Evolutionary conservation across 1,284 basidiomycete genomes (phyloP).

Genomic region (Ganoderma meredithae): DNA sequence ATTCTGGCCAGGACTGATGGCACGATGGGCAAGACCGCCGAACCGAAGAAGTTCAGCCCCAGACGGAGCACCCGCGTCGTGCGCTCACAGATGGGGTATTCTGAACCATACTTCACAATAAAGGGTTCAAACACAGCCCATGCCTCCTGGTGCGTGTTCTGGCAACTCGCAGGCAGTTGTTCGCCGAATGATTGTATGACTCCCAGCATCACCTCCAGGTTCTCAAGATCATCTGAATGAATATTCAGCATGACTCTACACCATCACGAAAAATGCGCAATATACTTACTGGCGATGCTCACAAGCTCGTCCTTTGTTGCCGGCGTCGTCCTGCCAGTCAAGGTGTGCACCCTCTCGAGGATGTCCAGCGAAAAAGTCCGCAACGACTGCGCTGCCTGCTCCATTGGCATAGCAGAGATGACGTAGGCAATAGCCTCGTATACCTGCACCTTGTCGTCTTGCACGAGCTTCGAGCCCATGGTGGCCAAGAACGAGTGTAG

Average conservation of each 20-base stretch:
- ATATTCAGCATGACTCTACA: slow-evolving; percentile 26
- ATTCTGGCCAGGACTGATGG: slow-evolving; percentile 80
- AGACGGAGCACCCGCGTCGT: slow-evolving; percentile 88
- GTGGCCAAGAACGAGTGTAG: slow-evolving; percentile 89
- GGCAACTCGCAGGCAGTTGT: slow-evolving; percentile 82
- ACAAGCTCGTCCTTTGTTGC: slow-evolving; percentile 71
- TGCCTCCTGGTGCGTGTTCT: slow-evolving; percentile 79
- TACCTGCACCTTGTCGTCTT: slow-evolving; percentile 91
- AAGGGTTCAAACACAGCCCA: slow-evolving; percentile 89
- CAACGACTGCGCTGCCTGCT: slow-evolving; percentile 84
- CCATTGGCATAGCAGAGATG: slow-evolving; percentile 91
- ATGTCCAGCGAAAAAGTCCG: slow-evolving; percentile 86
- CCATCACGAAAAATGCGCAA: not conserved
- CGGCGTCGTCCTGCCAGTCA: slow-evolving; percentile 55
- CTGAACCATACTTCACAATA: slow-evolving; percentile 80
- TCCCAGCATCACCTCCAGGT: slow-evolving; percentile 87
- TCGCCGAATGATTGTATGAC: slow-evolving; percentile 85
- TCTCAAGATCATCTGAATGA: slow-evolving; percentile 80
- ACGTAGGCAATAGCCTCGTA: slow-evolving; percentile 97
- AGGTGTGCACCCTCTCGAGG: slow-evolving; percentile 71
- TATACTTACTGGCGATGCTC: slow-evolving; percentile 34
- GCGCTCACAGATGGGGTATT: slow-evolving; percentile 86
- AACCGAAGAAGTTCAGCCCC: slow-evolving; percentile 85
- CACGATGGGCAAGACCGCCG: slow-evolving; percentile 71
- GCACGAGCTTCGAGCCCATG: slow-evolving; percentile 79